Base-by-base conservation (phyloP, 345 rosid species). In the Orychophragmus violaceus region DNA sequence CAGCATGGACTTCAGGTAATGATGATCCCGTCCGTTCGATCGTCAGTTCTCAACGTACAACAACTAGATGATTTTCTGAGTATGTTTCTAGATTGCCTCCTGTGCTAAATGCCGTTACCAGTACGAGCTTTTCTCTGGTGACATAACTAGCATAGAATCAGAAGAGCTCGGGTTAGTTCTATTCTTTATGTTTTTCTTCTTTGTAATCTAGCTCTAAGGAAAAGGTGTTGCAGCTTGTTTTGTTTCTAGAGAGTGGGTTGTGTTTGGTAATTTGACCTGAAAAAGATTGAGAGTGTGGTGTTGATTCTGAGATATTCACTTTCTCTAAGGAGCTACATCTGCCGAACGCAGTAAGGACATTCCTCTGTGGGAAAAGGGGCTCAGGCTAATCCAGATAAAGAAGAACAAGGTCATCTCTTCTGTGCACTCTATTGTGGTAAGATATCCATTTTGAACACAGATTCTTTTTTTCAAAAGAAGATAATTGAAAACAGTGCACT, bases 311-410 rank as follows among this genome's bases (percentile, higher is more conserved):
- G 88, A 90, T 77, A 90, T 85, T 88, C 92, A 88, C 95, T 83
- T 88, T 80, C 79, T 83, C 95, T 90, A 94, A 90, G 99, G 99
- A 85, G 79, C 89, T 88, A 80, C 96, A 85, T 89, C 87, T 94
- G 87, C 89, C 89, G 96, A 87, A 94, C 99, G 97, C 99, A 90
- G 97, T 88, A 88, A 83, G 83, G 97, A 90, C 68, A 79, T 87
- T 78, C 88, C 99, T 70, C 88, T 87, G 27, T 94, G 96, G 97
- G 85, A 84, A 77, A 82, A 86, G 69, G 95, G 95, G 79, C 89
- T 94, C 65, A 83, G 86, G 64, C 87, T 87, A 45, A 79, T 90
- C 76, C 87, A 85, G 74, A 59, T 88, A 64, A 64, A 79, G 80
- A 90, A 88, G 83, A 84, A 82, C 79, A 83, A 79, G 45, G 57